Conservation (phyloP, 176 grass and related monocot species). For the Oryza australiensis region DNA sequence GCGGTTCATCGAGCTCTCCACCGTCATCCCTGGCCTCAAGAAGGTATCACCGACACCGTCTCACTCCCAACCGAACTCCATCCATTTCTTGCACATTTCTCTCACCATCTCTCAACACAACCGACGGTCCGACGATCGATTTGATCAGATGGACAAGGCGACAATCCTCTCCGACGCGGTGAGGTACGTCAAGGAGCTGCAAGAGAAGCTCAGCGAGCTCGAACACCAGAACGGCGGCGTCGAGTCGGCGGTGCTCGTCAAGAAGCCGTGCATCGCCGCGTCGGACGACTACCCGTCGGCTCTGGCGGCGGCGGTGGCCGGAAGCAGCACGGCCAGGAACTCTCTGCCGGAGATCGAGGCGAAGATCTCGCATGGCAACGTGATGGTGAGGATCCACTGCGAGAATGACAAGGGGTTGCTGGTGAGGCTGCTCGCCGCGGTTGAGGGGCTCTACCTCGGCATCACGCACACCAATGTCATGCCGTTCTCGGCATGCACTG, state of each 20-base stretch:
- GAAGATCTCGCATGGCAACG: slow-evolving; percentile 39
- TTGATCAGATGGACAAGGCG: slow-evolving; percentile 63
- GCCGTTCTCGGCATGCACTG: slow-evolving; percentile 42
- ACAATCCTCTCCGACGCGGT: slow-evolving; percentile 71
- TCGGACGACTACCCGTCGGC: not conserved
- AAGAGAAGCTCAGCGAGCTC: slow-evolving; percentile 54
- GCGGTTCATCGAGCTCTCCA: slow-evolving; percentile 70
- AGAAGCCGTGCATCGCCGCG: slow-evolving; percentile 17
- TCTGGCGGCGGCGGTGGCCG: not conserved
- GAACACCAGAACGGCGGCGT: slow-evolving; percentile 5
- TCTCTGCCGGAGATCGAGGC: slow-evolving; percentile 62
- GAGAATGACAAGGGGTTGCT: slow-evolving; percentile 48
- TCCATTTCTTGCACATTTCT: not conserved
- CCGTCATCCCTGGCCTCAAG: slow-evolving; percentile 67
- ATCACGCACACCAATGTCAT: slow-evolving; percentile 59
- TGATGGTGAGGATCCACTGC: slow-evolving; percentile 68
- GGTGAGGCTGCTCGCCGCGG: slow-evolving; percentile 50
- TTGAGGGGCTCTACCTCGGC: slow-evolving; percentile 48
- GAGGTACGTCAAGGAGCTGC: slow-evolving; percentile 66
- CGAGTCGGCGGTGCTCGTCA: slow-evolving; percentile 34
- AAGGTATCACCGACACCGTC: slow-evolving; percentile 36
- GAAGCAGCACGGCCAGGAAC: not conserved
- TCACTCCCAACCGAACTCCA: not conserved
- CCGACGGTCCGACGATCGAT: not conserved
- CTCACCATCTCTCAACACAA: not conserved